A percentile compares a stretch with the other conserved stretches of the same genome.
Conservation (phyloP, 805 yeast genomes). For the Hanseniaspora nectarophila region DNA sequence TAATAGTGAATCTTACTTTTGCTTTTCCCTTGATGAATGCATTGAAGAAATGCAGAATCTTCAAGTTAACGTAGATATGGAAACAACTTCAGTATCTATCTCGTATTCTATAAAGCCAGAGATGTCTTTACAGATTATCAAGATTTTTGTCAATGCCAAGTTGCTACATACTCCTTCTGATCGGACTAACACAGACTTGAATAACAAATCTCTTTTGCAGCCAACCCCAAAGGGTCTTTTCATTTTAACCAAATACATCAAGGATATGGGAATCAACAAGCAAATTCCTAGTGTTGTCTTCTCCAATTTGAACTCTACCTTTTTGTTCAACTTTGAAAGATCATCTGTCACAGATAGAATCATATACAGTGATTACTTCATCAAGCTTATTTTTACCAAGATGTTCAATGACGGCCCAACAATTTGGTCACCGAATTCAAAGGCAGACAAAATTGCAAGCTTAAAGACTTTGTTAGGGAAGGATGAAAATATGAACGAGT, state of each 20-base stretch:
- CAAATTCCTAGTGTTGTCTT: constrained; percentile 37
- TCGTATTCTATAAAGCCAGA: constrained; percentile 43
- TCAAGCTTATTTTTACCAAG: constrained; percentile 49
- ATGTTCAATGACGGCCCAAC: constrained; percentile 60
- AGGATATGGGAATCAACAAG: constrained; percentile 40
- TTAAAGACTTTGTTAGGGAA: constrained; percentile 27
- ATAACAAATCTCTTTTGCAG: constrained; percentile 41
- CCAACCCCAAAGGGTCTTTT: constrained; percentile 90
- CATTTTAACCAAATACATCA: constrained; percentile 48
- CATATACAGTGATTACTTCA: constrained; percentile 48
- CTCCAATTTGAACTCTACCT: constrained; percentile 60
- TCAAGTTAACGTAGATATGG: constrained; percentile 36
- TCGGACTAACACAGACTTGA: constrained; percentile 45
- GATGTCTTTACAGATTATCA: constrained; percentile 38
- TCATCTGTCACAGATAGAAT: constrained; percentile 45
- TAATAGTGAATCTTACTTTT: constrained; percentile 32
- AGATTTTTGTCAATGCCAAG: constrained; percentile 46
- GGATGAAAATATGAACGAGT: constrained; percentile 28
- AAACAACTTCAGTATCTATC: constrained; percentile 41
- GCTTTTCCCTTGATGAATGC: constrained; percentile 45
- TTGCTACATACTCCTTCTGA: constrained; percentile 66
- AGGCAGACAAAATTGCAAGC: constrained; percentile 39
- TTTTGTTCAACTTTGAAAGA: constrained; percentile 56
- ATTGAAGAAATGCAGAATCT: constrained; percentile 40
- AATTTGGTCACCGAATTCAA: constrained; percentile 49